Conservation (phyloP, 768 basidiomycete species). For the Pulveroboletus sp. region DNA sequence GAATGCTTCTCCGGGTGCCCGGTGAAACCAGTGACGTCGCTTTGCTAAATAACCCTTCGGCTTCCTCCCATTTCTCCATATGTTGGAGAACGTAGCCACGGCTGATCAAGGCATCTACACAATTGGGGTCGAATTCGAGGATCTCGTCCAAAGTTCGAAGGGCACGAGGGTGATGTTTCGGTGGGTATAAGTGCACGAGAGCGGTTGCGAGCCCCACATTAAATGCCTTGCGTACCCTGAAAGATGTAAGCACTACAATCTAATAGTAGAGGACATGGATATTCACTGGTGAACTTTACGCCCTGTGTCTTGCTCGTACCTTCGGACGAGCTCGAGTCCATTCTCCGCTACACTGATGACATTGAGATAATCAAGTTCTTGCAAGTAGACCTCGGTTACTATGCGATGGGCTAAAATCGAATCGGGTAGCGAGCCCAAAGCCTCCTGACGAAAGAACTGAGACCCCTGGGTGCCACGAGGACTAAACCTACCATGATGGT, state of each 20-base stretch:
- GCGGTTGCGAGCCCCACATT: conserved; percentile 69
- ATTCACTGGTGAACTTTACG: conserved; percentile 47
- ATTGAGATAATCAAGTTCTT: conserved; percentile 69
- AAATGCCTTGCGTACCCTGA: conserved; percentile 62
- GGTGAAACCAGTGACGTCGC: conserved; percentile 48
- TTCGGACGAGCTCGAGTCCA: conserved; percentile 54
- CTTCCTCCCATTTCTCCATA: conserved; percentile 62
- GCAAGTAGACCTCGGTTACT: conserved; percentile 57
- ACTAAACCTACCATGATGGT: conserved; percentile 50
- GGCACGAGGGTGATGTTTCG: conserved; percentile 84
- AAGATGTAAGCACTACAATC: background rate
- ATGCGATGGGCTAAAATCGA: conserved; percentile 68
- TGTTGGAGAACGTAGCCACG: conserved; percentile 69
- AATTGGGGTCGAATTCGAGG: conserved; percentile 55
- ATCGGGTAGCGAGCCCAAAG: conserved; percentile 44
- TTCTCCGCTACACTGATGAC: conserved; percentile 67
- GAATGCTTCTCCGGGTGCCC: conserved; percentile 44
- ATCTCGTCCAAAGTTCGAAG: conserved; percentile 68
- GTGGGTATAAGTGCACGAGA: conserved; percentile 80
- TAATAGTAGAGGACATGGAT: background rate
- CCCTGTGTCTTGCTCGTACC: conserved; percentile 54
- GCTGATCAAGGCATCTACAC: conserved; percentile 65
- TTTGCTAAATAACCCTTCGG: conserved; percentile 54
- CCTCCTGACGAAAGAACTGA: conserved; percentile 41
- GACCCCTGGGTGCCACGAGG: background rate